Conservation (phyloP, 1,284 basidiomycete genomes). For the Ceratobasidium sp. region DNA sequence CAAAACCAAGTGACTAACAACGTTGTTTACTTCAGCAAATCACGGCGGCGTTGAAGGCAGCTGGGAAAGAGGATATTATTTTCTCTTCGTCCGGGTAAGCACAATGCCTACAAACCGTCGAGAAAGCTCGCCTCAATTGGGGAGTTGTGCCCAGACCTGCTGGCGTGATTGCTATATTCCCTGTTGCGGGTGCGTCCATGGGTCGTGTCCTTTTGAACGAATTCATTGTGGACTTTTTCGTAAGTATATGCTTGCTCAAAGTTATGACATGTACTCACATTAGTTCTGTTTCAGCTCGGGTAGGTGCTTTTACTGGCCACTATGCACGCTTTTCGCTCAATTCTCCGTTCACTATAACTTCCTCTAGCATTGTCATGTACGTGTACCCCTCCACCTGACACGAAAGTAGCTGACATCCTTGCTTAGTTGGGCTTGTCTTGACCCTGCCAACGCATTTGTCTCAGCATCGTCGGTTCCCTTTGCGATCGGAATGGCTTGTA, state of each 20-base stretch:
- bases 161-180: conserved; percentile 72
- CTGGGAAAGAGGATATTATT: conserved; percentile 60
- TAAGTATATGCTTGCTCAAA: conserved; percentile 21
- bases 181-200: conserved; percentile 65
- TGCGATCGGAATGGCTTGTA: conserved; percentile 62
- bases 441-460: conserved; percentile 72
- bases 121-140: conserved; percentile 59
- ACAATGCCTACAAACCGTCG: neutral
- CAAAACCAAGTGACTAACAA: neutral
- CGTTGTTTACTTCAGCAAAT: conserved; percentile 55
- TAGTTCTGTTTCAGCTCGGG: conserved; percentile 22
- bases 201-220: conserved; percentile 74
- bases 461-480: conserved; percentile 68
- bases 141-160: conserved; percentile 53
- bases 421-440: conserved; percentile 56
- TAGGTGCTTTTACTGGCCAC: neutral
- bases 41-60: conserved; percentile 61
- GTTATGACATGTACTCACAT: neutral
- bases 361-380: conserved; percentile 33
- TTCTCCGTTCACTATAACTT: neutral
- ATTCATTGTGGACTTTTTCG: conserved; percentile 66
- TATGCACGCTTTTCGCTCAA: neutral
- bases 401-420: neutral
- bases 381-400: neutral
- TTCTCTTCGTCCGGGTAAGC: conserved; percentile 65